phyloP scores from a whole-genome alignment of 106 monocot species.

The Vanilla planifolia region DNA sequence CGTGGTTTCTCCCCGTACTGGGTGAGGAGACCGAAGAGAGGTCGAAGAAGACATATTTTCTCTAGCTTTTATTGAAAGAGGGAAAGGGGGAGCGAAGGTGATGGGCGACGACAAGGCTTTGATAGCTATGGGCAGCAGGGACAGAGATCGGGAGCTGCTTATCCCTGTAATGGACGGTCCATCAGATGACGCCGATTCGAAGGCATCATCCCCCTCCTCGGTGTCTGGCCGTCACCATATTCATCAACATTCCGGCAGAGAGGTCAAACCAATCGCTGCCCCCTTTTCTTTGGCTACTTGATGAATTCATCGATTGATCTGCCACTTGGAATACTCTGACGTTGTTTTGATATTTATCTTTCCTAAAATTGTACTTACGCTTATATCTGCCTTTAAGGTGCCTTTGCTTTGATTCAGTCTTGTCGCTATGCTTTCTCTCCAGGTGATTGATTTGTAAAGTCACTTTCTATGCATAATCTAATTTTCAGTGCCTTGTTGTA shows the following conservation, averaged over 20 bases:
- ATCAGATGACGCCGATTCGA: constrained; percentile 21
- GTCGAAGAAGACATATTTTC: too few relatives aligned
- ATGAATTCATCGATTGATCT: neutral
- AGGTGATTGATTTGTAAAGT: too few relatives aligned
- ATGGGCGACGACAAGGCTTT: constrained; percentile 30
- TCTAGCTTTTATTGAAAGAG: too few relatives aligned
- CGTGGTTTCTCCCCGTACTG: too few relatives aligned
- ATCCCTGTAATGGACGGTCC: constrained; percentile 30
- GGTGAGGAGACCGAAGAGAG: too few relatives aligned
- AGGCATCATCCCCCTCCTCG: neutral
- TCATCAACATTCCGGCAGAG: constrained; percentile 12
- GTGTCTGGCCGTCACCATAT: neutral
- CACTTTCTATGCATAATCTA: too few relatives aligned
- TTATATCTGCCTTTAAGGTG: too few relatives aligned
- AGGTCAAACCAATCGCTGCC: neutral
- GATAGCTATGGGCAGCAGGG: constrained; percentile 19
- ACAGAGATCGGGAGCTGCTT: constrained; percentile 53
- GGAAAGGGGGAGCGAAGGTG: neutral
- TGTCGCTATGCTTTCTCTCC: neutral
- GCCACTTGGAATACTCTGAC: too few relatives aligned
- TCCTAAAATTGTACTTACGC: neutral
- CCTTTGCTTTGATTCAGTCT: too few relatives aligned
- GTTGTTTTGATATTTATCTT: neutral
- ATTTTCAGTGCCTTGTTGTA: too few relatives aligned
- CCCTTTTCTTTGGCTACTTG: neutral